These are phyloP conservation scores for Lenwebbia sp. DNA, from an alignment of 345 rosid species.

Conservation along the genomic window DNA sequence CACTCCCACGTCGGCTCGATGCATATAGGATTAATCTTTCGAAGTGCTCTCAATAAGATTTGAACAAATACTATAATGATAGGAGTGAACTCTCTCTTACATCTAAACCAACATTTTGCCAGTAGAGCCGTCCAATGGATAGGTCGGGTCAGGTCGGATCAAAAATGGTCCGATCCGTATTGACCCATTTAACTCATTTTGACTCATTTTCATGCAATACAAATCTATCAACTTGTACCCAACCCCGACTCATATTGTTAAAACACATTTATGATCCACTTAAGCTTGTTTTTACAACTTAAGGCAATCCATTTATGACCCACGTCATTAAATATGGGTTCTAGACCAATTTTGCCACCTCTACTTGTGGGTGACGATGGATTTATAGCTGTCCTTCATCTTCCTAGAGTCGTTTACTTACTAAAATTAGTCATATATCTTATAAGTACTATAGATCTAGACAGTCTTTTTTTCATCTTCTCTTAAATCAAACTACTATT, in stretches of 20 bases:
- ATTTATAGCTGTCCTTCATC: neutral
- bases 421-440: neutral
- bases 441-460: neutral
- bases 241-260: too few relatives aligned
- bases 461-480: neutral
- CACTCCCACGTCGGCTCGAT: neutral
- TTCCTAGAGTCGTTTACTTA: neutral
- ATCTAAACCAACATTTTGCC: neutral
- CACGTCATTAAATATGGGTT: too few relatives aligned
- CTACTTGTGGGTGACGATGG: neutral
- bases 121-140: too few relatives aligned
- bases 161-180: too few relatives aligned
- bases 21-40: neutral
- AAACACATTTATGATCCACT: too few relatives aligned
- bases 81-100: neutral
- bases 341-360: too few relatives aligned
- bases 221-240: too few relatives aligned
- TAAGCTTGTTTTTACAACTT: too few relatives aligned
- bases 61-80: neutral
- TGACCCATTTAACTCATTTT: too few relatives aligned
- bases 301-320: too few relatives aligned
- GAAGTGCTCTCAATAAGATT: neutral
- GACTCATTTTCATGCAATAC: too few relatives aligned
- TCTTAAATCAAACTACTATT: neutral
- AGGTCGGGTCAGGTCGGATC: too few relatives aligned